A percentile compares a stretch with the other conserved stretches of the same genome.
Conservation (phyloP, 192 early-diverging fungal species). For the Entophlyctis luteolus region DNA sequence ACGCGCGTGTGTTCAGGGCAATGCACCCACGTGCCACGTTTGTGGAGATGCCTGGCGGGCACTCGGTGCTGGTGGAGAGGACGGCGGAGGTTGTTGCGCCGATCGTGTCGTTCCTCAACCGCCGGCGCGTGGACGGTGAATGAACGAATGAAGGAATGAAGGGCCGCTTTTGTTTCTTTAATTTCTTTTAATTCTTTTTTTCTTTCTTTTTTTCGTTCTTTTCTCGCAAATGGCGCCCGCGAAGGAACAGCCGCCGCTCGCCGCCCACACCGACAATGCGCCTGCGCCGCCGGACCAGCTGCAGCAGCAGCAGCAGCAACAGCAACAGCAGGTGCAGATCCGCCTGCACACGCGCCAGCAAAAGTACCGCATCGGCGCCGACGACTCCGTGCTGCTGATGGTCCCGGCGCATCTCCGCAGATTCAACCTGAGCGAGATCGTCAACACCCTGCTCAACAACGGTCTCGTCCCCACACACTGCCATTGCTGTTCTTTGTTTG, state of each 20-base stretch:
- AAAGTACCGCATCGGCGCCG: conserved; percentile 67
- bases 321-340: conserved; percentile 63
- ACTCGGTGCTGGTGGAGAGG: not conserved
- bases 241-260: too few species aligned
- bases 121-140: too few species aligned
- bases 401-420: conserved; percentile 80
- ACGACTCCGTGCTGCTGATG: conserved; percentile 68
- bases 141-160: too few species aligned
- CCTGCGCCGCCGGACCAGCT: too few species aligned
- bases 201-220: too few species aligned
- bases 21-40: not conserved
- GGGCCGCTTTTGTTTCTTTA: too few species aligned
- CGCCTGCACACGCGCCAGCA: conserved; percentile 73
- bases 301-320: too few species aligned
- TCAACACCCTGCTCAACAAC: conserved; percentile 79
- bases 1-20: not conserved
- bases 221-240: too few species aligned
- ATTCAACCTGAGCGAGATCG: conserved; percentile 87
- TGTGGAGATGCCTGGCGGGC: not conserved
- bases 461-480: conserved; percentile 29
- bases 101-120: not conserved
- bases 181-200: too few species aligned
- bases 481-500: not conserved
- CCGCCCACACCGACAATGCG: too few species aligned
- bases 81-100: not conserved